These are phyloP conservation scores for Fusarium transvaalense DNA, from an alignment of 2,329 filamentous ascomycete species.

Conservation along the genomic window DNA sequence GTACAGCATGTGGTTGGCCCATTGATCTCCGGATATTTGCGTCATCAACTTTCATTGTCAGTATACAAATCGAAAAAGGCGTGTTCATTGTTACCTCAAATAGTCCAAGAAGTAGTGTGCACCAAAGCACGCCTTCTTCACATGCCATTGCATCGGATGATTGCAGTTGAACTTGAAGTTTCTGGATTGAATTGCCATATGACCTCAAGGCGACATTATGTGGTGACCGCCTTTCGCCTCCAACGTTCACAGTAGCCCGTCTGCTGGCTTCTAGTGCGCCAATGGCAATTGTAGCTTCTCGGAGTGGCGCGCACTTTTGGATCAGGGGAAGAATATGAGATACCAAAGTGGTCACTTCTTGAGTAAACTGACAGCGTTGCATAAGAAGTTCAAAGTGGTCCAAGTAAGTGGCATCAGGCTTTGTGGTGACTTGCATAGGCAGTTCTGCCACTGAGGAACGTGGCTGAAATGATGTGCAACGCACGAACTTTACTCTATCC, in stretches of 20 bases:
- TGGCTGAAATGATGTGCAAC: background rate
- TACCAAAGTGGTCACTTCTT: constrained; percentile 6
- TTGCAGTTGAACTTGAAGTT: constrained; percentile 25
- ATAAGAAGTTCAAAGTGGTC: constrained; percentile 39
- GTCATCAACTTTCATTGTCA: constrained; percentile 44
- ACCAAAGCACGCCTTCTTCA: constrained; percentile 44
- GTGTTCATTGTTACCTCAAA: constrained; percentile 43
- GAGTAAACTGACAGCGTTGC: constrained; percentile 38
- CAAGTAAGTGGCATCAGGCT: constrained; percentile 7
- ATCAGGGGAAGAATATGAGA: constrained; percentile 39
- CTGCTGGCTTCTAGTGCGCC: constrained; percentile 48
- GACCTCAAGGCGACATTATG: constrained; percentile 25
- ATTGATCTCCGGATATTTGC: constrained; percentile 42
- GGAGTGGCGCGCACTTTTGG: constrained; percentile 24
- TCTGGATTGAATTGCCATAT: constrained; percentile 39
- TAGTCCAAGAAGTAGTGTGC: constrained; percentile 45
- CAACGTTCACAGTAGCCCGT: background rate
- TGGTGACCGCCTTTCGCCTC: background rate
- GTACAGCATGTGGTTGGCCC: constrained; percentile 48
- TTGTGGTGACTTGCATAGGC: background rate
- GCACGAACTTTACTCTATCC: constrained; percentile 22
- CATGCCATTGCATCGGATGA: background rate
- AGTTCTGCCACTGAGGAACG: too few species aligned
- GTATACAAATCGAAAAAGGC: accelerated
- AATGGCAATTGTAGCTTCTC: constrained; percentile 40